Percentiles rank a stretch among this genome's conserved stretches.
Evolutionary conservation across 768 basidiomycete genomes (phyloP).

Genomic region (Russula sp.): DNA sequence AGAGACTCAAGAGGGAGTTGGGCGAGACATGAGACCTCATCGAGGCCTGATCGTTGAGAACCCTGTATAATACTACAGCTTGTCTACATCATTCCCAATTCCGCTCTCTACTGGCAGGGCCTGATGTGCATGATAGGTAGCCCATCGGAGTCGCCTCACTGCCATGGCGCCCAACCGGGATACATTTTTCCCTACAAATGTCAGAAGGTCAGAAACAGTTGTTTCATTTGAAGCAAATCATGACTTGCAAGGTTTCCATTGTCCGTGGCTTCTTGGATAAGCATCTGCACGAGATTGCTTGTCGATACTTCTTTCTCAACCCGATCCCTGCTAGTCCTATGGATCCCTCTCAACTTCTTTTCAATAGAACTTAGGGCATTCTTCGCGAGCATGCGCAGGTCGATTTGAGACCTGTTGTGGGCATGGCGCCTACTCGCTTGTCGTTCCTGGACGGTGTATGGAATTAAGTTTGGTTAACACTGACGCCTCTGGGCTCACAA

Average conservation of each 20-base stretch:
- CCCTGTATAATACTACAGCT: neutral
- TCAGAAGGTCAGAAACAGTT: slow-evolving; percentile 22
- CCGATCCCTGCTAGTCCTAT: slow-evolving; percentile 33
- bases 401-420: slow-evolving; percentile 26
- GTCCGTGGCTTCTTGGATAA: slow-evolving; percentile 86
- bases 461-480: neutral
- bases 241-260: slow-evolving; percentile 54
- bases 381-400: slow-evolving; percentile 62
- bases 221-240: neutral
- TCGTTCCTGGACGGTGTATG: slow-evolving; percentile 19
- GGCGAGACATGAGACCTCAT: slow-evolving; percentile 15
- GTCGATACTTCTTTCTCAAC: slow-evolving; percentile 51
- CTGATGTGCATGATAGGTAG: neutral
- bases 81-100: neutral
- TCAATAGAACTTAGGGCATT: slow-evolving; percentile 74
- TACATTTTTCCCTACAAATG: slow-evolving; percentile 74
- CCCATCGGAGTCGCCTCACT: slow-evolving; percentile 32
- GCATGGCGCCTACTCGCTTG: slow-evolving; percentile 9
- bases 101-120: neutral
- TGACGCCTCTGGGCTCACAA: slow-evolving; percentile 33
- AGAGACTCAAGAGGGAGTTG: slow-evolving; percentile 53
- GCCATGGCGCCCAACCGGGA: slow-evolving; percentile 82
- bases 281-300: slow-evolving; percentile 80
- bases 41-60: neutral
- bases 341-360: slow-evolving; percentile 72